Evolutionary conservation across 768 basidiomycete genomes (phyloP).

Genomic region (Pleurotus sapidus): DNA sequence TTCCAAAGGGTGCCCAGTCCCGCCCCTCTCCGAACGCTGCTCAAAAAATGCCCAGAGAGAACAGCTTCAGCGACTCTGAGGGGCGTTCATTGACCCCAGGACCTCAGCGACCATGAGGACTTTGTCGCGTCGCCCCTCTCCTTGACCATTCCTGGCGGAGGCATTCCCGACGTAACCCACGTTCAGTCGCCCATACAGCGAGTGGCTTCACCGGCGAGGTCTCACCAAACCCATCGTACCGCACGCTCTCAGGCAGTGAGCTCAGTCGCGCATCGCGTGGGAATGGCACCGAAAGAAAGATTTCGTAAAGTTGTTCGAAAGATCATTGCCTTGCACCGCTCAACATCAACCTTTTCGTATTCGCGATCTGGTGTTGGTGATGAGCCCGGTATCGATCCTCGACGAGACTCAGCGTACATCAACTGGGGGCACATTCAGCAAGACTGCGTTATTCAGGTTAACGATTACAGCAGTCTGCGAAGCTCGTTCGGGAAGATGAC

Average conservation of each 20-base stretch:
- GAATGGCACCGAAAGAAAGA: conserved; percentile 40
- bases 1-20: neutral
- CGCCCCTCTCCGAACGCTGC: neutral
- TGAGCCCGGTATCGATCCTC: conserved; percentile 71
- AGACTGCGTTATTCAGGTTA: conserved; percentile 64
- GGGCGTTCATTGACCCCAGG: conserved; percentile 68
- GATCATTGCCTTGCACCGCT: conserved; percentile 60
- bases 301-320: conserved; percentile 58
- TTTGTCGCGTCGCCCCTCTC: neutral
- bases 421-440: conserved; percentile 56
- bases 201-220: conserved; percentile 12
- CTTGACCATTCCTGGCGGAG: neutral
- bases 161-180: neutral
- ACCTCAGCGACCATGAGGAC: conserved; percentile 24
- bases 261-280: conserved; percentile 11
- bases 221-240: conserved; percentile 12
- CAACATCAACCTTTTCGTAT: conserved; percentile 36
- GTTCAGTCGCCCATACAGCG: conserved; percentile 7
- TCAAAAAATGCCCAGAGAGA: conserved; percentile 57
- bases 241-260: conserved; percentile 12
- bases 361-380: conserved; percentile 47
- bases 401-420: conserved; percentile 52
- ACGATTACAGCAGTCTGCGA: conserved; percentile 61
- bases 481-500: conserved; percentile 53
- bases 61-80: conserved; percentile 65